Percentiles rank a stretch among this genome's conserved stretches.
Evolutionary conservation across 192 early-diverging fungal genomes (phyloP).

Genomic region (Funneliformis mosseae): DNA sequence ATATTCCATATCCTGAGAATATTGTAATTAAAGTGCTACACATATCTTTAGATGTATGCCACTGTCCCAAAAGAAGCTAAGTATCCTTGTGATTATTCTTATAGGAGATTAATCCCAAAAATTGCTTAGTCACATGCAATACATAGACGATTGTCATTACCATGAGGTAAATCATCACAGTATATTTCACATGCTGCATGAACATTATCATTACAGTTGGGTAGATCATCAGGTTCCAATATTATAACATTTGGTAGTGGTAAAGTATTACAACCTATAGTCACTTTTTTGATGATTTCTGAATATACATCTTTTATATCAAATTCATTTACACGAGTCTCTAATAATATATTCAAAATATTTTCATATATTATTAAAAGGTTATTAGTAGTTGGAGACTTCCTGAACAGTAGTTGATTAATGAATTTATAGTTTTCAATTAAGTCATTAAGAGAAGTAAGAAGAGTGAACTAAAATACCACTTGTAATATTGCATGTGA

Average conservation of each 20-base stretch:
- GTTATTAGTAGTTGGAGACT: background rate
- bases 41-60: background rate
- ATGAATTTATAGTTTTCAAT: background rate
- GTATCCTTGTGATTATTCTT: background rate
- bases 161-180: background rate
- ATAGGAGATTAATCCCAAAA: conserved; percentile 23
- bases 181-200: conserved; percentile 31
- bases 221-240: background rate
- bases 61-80: background rate
- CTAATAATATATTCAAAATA: conserved; percentile 12
- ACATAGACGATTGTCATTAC: background rate
- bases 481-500: conserved; percentile 4
- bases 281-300: background rate
- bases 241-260: background rate
- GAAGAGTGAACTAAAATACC: conserved; percentile 12
- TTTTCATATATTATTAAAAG: conserved; percentile 15
- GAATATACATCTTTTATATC: background rate
- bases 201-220: conserved; percentile 11
- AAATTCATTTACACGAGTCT: background rate
- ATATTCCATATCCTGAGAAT: background rate
- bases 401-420: background rate
- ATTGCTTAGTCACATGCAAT: conserved; percentile 12
- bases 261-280: conserved; percentile 8
- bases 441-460: background rate
- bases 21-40: background rate